Evolutionary conservation across 768 basidiomycete genomes (phyloP), one percentile per base, ranked within the genome.

Genomic region (Cantharellus cinnabarinus): DNA sequence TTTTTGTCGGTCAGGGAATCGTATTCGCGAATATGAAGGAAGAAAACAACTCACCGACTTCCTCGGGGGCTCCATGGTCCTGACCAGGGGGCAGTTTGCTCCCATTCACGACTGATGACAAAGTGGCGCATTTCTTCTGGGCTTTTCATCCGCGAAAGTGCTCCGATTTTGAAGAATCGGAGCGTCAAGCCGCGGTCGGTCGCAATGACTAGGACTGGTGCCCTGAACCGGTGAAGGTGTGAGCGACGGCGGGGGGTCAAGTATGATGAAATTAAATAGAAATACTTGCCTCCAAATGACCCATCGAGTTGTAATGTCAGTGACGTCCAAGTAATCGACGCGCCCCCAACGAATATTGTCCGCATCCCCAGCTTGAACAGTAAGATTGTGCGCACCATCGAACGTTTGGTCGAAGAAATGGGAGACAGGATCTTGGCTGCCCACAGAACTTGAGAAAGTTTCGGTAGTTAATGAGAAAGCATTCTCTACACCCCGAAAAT

Each of bases 281-380:
- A 39, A 14, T n/a, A 62, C 69, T 61, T 67, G 90, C 90, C 78
- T 77, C 86, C 88, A 91, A 54, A 93, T 68, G 41, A 68, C 73
- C 90, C 90, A 94, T 66, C 83, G 84, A 2, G 88, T 89, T 59
- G 89, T 91, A 59, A 90, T 69, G 58, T 74, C 70, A 15, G 86
- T 89, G 62, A 91, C 89, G 62, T 83, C 81, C 63, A 89, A 71
- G 69, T 90, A 94, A 72, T 93, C 88, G 60, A 94, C 79, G 62
- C 90, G 80, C 56, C 79, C 90, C 77, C 83, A 93, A 60, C 78
- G 80, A 59, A 91, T 77, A 66, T 86, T 68, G 2, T 79, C 80
- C 15, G 87, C 70, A 29, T 75, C 76, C 10, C 77, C 67, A 41
- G 77, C 58, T 2, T 29, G 15, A 15, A 29, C 42, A 3, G 81